phyloP scores from a whole-genome alignment of 139 green algal genomes.

The Coelastrella sp. region DNA sequence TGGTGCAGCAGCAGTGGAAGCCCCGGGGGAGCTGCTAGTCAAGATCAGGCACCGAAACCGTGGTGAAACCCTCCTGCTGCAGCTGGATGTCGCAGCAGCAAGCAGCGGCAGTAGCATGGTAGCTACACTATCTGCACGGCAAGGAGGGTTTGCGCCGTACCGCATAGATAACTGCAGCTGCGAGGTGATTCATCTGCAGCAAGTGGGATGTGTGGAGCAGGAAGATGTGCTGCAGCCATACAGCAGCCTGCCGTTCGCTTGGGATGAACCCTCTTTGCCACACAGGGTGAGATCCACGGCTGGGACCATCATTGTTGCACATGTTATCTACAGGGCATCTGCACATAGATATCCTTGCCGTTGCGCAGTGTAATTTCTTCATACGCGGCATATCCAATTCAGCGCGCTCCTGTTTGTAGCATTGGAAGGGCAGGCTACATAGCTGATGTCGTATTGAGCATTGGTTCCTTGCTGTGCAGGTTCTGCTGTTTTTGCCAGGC shows the following conservation, averaged over 20 bases:
- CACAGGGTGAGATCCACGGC: slow-evolving; percentile 52
- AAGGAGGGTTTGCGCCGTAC: slow-evolving; percentile 28
- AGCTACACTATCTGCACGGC: slow-evolving; percentile 12
- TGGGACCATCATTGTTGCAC: too few relatives aligned
- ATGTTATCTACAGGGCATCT: too few relatives aligned
- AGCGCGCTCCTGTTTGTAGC: too few relatives aligned
- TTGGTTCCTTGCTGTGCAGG: neutral
- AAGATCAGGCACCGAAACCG: slow-evolving; percentile 71
- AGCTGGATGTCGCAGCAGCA: slow-evolving; percentile 66
- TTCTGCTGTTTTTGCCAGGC: slow-evolving; percentile 80
- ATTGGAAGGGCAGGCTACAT: too few relatives aligned
- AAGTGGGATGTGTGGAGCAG: slow-evolving; percentile 70
- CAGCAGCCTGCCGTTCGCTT: slow-evolving; percentile 84
- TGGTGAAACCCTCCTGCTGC: slow-evolving; percentile 79
- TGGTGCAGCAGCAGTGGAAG: slow-evolving; percentile 77
- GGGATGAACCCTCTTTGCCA: slow-evolving; percentile 83
- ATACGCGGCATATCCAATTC: too few relatives aligned
- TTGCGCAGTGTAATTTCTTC: too few relatives aligned
- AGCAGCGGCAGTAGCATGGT: slow-evolving; percentile 42
- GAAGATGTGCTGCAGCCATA: slow-evolving; percentile 89
- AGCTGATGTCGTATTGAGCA: too few relatives aligned
- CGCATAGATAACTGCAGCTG: slow-evolving; percentile 91
- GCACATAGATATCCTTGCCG: too few relatives aligned
- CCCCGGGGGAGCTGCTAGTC: slow-evolving; percentile 75
- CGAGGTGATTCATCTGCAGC: slow-evolving; percentile 76